These are phyloP conservation scores for Suillus luteus DNA, from an alignment of 768 basidiomycete species.

Conservation along the genomic window DNA sequence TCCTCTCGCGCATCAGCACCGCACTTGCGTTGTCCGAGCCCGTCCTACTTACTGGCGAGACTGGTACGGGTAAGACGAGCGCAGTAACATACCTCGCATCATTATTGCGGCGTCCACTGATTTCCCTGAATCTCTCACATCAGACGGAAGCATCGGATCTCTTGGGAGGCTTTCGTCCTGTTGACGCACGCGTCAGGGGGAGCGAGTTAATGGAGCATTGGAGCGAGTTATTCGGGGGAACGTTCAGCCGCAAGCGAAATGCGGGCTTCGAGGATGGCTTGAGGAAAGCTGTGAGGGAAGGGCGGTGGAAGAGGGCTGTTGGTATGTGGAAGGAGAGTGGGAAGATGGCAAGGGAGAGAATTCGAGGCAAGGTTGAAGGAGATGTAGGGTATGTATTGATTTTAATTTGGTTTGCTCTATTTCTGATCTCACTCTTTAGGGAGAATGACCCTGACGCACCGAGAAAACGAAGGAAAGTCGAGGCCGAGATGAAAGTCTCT, in stretches of 20 bases:
- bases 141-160: conserved; percentile 96
- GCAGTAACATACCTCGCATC: conserved; percentile 84
- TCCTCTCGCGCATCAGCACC: conserved; percentile 80
- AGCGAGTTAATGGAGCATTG: conserved; percentile 71
- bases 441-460: conserved; percentile 46
- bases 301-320: conserved; percentile 83
- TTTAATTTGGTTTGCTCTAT: background rate
- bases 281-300: conserved; percentile 76
- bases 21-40: conserved; percentile 78
- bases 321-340: conserved; percentile 82
- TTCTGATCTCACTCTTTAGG: background rate
- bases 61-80: conserved; percentile 99
- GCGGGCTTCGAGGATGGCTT: conserved; percentile 82
- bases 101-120: conserved; percentile 70
- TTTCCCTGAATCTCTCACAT: conserved; percentile 92
- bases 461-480: conserved; percentile 71
- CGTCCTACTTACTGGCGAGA: conserved; percentile 91
- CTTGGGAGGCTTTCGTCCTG: conserved; percentile 94
- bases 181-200: conserved; percentile 83
- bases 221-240: conserved; percentile 76
- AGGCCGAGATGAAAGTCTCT: conserved; percentile 45
- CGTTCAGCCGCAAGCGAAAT: conserved; percentile 91
- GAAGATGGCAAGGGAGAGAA: conserved; percentile 66
- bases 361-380: conserved; percentile 41
- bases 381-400: conserved; percentile 26